These are phyloP conservation scores for Adansonia rubrostipa DNA, from an alignment of 441 rosid genomes.

Conservation along the genomic window DNA sequence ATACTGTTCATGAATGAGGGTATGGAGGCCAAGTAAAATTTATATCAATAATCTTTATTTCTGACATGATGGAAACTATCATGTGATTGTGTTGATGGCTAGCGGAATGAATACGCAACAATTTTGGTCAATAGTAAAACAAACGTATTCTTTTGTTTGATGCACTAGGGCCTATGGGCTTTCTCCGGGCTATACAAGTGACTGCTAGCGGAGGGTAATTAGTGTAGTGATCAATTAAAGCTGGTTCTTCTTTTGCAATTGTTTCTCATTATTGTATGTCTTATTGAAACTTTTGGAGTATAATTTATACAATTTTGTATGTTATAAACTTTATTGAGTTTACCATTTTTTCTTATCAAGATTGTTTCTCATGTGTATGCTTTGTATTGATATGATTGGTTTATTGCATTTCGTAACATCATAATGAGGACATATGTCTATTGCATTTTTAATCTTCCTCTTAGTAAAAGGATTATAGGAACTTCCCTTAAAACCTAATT, in stretches of 20 bases:
- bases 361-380: background rate
- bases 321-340: background rate
- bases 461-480: background rate
- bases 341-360: background rate
- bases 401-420: constrained; percentile 5
- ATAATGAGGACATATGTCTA: background rate
- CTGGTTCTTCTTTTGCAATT: background rate
- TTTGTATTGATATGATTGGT: background rate
- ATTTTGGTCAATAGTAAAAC: constrained; percentile 9
- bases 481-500: background rate
- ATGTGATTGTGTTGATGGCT: background rate
- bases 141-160: constrained; percentile 8
- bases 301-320: background rate
- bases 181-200: background rate
- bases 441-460: background rate
- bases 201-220: constrained; percentile 17
- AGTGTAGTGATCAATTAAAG: background rate
- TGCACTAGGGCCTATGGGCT: constrained; percentile 9
- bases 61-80: background rate
- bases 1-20: background rate
- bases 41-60: background rate
- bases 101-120: background rate
- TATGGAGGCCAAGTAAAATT: background rate
- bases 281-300: background rate
- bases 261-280: background rate